phyloP scores from a whole-genome alignment of 768 basidiomycete genomes.

The Erythrobasidium yunnanense region DNA sequence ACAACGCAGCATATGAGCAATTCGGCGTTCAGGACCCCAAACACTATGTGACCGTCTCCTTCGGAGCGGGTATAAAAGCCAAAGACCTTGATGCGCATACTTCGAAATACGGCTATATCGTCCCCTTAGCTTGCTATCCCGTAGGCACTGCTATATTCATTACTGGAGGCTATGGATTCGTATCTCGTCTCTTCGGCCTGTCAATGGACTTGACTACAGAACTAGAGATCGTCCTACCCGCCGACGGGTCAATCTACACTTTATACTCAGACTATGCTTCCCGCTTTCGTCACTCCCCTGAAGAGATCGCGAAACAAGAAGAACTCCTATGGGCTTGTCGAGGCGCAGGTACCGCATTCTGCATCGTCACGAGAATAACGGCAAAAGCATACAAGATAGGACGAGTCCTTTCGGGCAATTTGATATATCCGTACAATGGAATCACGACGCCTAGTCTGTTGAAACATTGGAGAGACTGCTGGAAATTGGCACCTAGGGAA shows the following conservation, averaged over 20 bases:
- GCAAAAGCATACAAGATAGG: slow-evolving; percentile 79
- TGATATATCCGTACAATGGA: slow-evolving; percentile 79
- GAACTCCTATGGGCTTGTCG: slow-evolving; percentile 82
- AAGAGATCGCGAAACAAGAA: slow-evolving; percentile 52
- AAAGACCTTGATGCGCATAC: slow-evolving; percentile 72
- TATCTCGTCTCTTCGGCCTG: slow-evolving; percentile 69
- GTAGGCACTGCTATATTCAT: slow-evolving; percentile 43
- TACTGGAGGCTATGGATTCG: slow-evolving; percentile 73
- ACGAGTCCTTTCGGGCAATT: slow-evolving; percentile 80
- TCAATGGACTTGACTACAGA: slow-evolving; percentile 84
- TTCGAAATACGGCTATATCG: slow-evolving; percentile 46
- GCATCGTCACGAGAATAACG: slow-evolving; percentile 79
- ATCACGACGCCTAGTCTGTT: slow-evolving; percentile 79
- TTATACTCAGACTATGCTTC: slow-evolving; percentile 54
- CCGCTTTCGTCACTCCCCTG: not conserved
- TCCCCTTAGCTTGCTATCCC: slow-evolving; percentile 43
- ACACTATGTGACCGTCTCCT: slow-evolving; percentile 59
- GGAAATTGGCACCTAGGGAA: slow-evolving; percentile 75
- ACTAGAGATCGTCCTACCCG: slow-evolving; percentile 64
- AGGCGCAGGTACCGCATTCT: slow-evolving; percentile 70
- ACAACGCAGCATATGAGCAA: too few relatives aligned
- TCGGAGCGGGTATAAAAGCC: slow-evolving; percentile 73
- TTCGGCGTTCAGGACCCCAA: slow-evolving; percentile 47
- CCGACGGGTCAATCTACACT: slow-evolving; percentile 74
- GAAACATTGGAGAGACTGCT: slow-evolving; percentile 82